Evolutionary conservation across 768 basidiomycete species (phyloP).

Genomic region (Suillus variegatus): DNA sequence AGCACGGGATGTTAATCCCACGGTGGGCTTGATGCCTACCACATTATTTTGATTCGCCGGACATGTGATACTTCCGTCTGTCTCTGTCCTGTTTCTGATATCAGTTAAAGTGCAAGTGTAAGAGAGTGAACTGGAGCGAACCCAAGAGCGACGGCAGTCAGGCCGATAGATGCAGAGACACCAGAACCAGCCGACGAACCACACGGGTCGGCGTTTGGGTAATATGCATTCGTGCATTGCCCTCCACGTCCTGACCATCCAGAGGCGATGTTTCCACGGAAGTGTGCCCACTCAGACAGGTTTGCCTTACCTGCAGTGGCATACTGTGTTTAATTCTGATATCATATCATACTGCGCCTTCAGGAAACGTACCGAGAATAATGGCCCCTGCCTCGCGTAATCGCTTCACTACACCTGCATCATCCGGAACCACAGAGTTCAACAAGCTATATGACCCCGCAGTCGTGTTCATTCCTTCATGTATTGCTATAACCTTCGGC

Average conservation of each 20-base stretch:
- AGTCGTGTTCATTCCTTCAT: constrained; percentile 41
- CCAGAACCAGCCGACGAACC: constrained; percentile 65
- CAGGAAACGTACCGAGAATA: constrained; percentile 26
- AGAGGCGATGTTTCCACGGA: constrained; percentile 44
- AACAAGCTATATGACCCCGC: constrained; percentile 41
- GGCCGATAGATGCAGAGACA: constrained; percentile 51
- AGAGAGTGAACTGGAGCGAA: neutral
- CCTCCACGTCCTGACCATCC: constrained; percentile 56
- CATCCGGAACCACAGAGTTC: constrained; percentile 33
- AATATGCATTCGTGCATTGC: constrained; percentile 52
- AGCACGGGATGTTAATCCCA: constrained; percentile 61
- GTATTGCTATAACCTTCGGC: neutral
- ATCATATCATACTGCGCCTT: neutral
- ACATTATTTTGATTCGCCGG: constrained; percentile 55
- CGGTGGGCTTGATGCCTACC: constrained; percentile 61
- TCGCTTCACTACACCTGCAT: constrained; percentile 34
- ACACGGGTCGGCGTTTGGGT: constrained; percentile 51
- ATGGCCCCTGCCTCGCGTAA: constrained; percentile 35
- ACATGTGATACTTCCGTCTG: constrained; percentile 56
- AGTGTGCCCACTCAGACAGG: constrained; percentile 55
- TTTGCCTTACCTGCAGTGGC: constrained; percentile 52
- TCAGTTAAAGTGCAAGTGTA: neutral
- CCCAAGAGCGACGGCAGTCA: constrained; percentile 49
- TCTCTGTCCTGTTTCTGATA: constrained; percentile 38
- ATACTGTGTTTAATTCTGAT: neutral